These are phyloP conservation scores for Pestalotiopsis sp. DNA, from an alignment of 2,329 filamentous ascomycete species.

Conservation along the genomic window DNA sequence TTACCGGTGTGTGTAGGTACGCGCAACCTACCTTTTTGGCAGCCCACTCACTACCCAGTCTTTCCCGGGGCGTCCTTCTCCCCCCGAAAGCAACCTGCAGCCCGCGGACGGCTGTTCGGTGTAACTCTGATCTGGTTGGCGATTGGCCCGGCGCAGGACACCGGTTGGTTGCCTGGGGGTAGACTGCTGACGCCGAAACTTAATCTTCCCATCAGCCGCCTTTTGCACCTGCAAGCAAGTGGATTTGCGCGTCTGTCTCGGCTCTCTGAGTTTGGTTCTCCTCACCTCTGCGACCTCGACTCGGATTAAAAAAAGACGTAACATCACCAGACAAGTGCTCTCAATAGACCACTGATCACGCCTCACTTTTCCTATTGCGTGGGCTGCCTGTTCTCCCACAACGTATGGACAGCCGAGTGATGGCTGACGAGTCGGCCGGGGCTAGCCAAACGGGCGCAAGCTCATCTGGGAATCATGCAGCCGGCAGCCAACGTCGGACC, in stretches of 20 bases:
- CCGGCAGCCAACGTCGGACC: conserved; percentile 25
- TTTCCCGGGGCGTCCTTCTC: neutral
- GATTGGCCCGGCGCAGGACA: neutral
- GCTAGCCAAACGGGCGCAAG: neutral
- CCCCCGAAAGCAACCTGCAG: neutral
- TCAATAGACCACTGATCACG: neutral
- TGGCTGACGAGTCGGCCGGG: conserved; percentile 2
- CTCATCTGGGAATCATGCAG: conserved; percentile 4
- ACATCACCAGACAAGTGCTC: neutral
- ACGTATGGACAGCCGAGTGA: neutral
- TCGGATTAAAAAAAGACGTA: neutral
- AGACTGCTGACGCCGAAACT: neutral
- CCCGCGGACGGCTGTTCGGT: neutral
- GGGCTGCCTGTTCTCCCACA: neutral
- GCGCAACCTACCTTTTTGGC: neutral
- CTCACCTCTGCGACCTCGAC: neutral
- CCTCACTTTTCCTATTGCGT: neutral
- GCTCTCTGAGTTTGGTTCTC: neutral
- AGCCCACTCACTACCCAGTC: neutral
- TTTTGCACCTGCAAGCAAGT: neutral
- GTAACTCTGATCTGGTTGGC: neutral
- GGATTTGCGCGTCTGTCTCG: neutral
- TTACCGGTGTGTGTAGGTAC: neutral
- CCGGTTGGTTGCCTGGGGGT: neutral
- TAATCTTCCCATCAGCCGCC: neutral